phyloP scores from a whole-genome alignment of 225 moss, liverwort and hornwort species.

The Pseudoscleropodium purum region DNA sequence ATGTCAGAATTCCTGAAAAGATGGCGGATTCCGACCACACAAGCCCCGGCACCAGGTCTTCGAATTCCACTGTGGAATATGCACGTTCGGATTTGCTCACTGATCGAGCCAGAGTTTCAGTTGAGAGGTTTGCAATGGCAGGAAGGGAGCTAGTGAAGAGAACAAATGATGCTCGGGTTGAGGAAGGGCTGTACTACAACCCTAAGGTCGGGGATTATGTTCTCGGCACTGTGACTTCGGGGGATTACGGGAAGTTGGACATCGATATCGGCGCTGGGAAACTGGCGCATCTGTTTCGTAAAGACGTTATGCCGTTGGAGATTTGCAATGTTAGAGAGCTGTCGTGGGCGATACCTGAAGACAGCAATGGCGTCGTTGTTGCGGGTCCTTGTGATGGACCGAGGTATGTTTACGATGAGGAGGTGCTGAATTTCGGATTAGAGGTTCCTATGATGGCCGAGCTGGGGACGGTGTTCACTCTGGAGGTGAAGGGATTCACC shows the following conservation, averaged over 20 bases:
- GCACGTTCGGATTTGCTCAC: background rate
- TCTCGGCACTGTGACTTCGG: constrained; percentile 57
- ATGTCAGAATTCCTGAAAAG: constrained; percentile 1
- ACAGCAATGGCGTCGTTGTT: background rate
- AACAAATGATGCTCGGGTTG: background rate
- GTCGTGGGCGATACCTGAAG: constrained; percentile 42
- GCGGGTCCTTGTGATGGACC: constrained; percentile 21
- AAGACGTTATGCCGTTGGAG: constrained; percentile 54
- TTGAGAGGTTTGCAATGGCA: constrained; percentile 2
- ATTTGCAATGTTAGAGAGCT: constrained; percentile 25
- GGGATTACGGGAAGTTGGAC: constrained; percentile 49
- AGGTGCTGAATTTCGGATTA: constrained; percentile 14
- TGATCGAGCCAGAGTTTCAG: background rate
- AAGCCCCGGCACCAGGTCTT: background rate
- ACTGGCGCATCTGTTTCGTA: constrained; percentile 50
- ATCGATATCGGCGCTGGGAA: constrained; percentile 60
- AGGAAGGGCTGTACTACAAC: constrained; percentile 33
- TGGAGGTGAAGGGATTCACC: constrained; percentile 48
- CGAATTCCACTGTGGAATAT: background rate
- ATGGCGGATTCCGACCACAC: background rate
- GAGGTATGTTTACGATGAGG: constrained; percentile 40
- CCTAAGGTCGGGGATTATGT: constrained; percentile 69
- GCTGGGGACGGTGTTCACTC: constrained; percentile 47
- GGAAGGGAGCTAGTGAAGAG: background rate
- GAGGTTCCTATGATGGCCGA: constrained; percentile 27